Conservation (phyloP, 352 stramenopile genomes). For the Blastocystis sp. region DNA sequence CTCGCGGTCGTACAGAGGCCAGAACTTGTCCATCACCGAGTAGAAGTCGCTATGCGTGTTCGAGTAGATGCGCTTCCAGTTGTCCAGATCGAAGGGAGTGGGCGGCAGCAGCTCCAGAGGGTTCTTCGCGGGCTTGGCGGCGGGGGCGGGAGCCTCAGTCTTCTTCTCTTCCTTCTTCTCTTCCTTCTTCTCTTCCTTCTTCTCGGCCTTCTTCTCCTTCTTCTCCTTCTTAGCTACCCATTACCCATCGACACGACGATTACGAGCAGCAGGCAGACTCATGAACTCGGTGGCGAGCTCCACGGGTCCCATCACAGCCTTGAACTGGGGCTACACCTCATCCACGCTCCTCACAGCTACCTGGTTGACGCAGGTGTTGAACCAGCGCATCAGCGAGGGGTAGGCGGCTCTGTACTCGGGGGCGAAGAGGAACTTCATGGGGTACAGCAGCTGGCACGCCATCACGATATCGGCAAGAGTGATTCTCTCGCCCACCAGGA, state of each 20-base stretch:
- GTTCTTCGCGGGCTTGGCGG: constrained; percentile 69
- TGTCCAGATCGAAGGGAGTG: constrained; percentile 71
- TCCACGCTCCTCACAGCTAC: neutral
- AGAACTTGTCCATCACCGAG: constrained; percentile 77
- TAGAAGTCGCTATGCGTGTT: constrained; percentile 71
- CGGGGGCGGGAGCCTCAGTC: neutral
- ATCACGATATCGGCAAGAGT: constrained; percentile 82
- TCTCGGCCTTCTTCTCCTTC: constrained; percentile 37
- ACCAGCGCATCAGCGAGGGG: constrained; percentile 77
- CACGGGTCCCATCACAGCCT: constrained; percentile 77
- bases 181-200: constrained; percentile 61
- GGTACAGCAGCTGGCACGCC: constrained; percentile 76
- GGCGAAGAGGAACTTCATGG: constrained; percentile 82
- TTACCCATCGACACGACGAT: neutral
- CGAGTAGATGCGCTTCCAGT: constrained; percentile 81
- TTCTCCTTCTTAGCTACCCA: constrained; percentile 52
- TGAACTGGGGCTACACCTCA: constrained; percentile 68
- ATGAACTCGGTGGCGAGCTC: constrained; percentile 69
- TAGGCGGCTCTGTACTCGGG: constrained; percentile 75
- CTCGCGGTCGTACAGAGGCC: constrained; percentile 73
- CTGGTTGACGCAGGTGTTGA: constrained; percentile 81
- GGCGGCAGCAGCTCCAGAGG: constrained; percentile 75
- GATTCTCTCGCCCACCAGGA: constrained; percentile 78
- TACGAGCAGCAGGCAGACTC: constrained; percentile 6
- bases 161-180: constrained; percentile 65